Evolutionary conservation across 139 green algal species (phyloP), one percentile per base, ranked within the genome.

Genomic region (Chlorella sp.): DNA sequence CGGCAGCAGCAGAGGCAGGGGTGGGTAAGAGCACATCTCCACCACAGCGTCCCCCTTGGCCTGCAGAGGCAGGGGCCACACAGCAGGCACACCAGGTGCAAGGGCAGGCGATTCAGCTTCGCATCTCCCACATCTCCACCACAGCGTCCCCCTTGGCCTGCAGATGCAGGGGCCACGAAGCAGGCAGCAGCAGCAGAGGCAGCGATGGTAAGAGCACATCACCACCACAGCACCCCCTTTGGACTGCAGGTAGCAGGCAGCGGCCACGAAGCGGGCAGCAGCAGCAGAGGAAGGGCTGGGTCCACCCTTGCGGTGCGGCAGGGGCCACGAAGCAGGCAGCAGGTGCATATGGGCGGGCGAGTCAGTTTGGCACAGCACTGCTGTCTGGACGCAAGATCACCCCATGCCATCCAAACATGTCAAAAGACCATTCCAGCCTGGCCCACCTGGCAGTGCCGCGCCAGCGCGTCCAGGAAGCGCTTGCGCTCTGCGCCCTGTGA

Each of bases 401-500:
- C n/a, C n/a, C n/a, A n/a, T n/a, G n/a, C n/a, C n/a, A n/a, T n/a
- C n/a, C n/a, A n/a, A n/a, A n/a, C n/a, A n/a, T n/a, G n/a, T n/a
- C n/a, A n/a, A n/a, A n/a, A n/a, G n/a, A n/a, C n/a, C n/a, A n/a
- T n/a, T n/a, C n/a, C n/a, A n/a, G 36, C 24, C 77, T 21, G 21
- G 37, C 69, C 3, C 69, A 90, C 86, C 86, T 89, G 69, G 19
- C 86, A 95, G 40, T 91, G 71, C 40, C 90, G 81, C 3, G 87
- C 87, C 79, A 98, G 82, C 1, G 90, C 91, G 1, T 90, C 87
- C 53, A 98, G 28, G 66, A 97, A 97, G 28, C 95, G 92, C 60
- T 90, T 76, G 16, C 92, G 92, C 90, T 98, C 96, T 14, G 91
- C 92, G 39, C 82, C 79, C 69, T 94, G 94, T 75, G 91, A 87